phyloP scores from a whole-genome alignment of 371 early-diverging fungal genomes.

The Mucor saturninus region DNA sequence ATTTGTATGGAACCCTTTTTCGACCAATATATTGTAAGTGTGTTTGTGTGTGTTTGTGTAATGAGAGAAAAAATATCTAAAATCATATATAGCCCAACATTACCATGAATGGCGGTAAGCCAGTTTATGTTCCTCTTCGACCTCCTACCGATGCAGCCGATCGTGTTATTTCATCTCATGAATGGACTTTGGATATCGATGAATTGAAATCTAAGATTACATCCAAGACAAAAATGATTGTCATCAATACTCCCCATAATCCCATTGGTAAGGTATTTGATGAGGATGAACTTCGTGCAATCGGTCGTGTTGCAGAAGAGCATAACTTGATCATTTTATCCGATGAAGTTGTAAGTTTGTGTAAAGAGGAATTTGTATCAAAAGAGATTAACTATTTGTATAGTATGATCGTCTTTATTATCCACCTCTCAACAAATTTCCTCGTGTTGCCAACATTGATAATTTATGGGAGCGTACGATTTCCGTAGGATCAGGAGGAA shows the following conservation, averaged over 20 bases:
- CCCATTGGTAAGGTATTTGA: slow-evolving; percentile 91
- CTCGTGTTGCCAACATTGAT: slow-evolving; percentile 81
- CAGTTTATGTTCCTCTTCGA: slow-evolving; percentile 84
- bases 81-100: slow-evolving; percentile 67
- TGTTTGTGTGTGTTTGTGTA: slow-evolving; percentile 4
- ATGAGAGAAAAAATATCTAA: background rate
- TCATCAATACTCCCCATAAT: slow-evolving; percentile 96
- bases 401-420: slow-evolving; percentile 92
- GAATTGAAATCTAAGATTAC: slow-evolving; percentile 84
- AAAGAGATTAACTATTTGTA: background rate
- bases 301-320: slow-evolving; percentile 80
- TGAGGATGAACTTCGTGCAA: slow-evolving; percentile 76
- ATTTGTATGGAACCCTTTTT: slow-evolving; percentile 94
- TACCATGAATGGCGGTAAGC: slow-evolving; percentile 86
- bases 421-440: slow-evolving; percentile 64
- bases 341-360: slow-evolving; percentile 83
- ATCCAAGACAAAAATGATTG: slow-evolving; percentile 82
- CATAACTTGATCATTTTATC: slow-evolving; percentile 88
- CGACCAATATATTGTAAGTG: slow-evolving; percentile 87
- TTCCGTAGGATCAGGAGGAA: slow-evolving; percentile 93
- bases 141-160: slow-evolving; percentile 54
- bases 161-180: slow-evolving; percentile 61
- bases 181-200: slow-evolving; percentile 87
- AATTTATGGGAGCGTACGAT: slow-evolving; percentile 92
- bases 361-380: background rate